A percentile compares a stretch with the other conserved stretches of the same genome.
Conservation (phyloP, 495 filamentous ascomycete genomes). For the Astrothelium macrocarpum region DNA sequence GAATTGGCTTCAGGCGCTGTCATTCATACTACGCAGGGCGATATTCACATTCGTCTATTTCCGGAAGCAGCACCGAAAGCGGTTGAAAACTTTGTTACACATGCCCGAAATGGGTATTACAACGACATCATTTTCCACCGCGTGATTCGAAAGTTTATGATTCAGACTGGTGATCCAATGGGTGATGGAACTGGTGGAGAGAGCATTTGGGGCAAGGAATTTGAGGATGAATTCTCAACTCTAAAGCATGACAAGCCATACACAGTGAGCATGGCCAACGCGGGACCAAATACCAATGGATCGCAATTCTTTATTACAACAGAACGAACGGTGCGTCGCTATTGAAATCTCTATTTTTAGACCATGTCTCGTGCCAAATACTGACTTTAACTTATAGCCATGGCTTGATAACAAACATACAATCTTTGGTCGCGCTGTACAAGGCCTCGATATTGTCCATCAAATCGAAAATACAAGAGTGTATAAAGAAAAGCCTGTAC, state of each 20-base stretch:
- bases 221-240: conserved; percentile 88
- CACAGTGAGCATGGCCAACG: conserved; percentile 95
- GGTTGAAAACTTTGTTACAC: conserved; percentile 98
- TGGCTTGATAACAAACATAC: conserved; percentile 98
- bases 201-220: conserved; percentile 93
- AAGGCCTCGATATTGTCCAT: conserved; percentile 90
- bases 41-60: conserved; percentile 90
- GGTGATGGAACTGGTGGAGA: conserved; percentile 95
- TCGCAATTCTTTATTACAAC: conserved; percentile 96
- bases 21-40: conserved; percentile 86
- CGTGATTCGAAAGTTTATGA: conserved; percentile 98
- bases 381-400: conserved; percentile 37
- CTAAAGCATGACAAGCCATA: conserved; percentile 93
- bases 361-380: not conserved
- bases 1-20: conserved; percentile 68
- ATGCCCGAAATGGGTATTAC: conserved; percentile 82
- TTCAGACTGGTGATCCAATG: conserved; percentile 82
- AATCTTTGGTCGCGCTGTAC: conserved; percentile 81
- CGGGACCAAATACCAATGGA: conserved; percentile 67
- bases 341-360: not conserved
- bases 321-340: conserved; percentile 62
- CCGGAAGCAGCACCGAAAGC: conserved; percentile 86
- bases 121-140: conserved; percentile 96
- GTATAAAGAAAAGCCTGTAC: conserved; percentile 93
- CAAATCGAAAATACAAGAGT: conserved; percentile 88